Percentiles rank a stretch among this genome's conserved stretches.
These are phyloP conservation scores for Curvularia lunata DNA, from an alignment of 2,329 filamentous ascomycete species.

Conservation along the genomic window DNA sequence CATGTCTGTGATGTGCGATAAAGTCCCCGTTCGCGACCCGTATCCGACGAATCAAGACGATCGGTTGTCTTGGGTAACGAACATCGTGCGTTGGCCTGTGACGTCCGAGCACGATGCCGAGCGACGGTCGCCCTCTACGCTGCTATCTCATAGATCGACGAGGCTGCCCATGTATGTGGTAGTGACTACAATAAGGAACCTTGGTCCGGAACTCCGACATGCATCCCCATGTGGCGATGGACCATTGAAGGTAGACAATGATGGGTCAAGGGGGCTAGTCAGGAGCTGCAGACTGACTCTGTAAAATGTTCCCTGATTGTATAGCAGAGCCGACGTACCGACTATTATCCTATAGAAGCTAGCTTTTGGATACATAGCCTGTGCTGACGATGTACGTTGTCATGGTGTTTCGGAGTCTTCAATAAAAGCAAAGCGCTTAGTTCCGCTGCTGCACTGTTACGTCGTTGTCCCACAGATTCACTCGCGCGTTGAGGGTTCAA, in stretches of 20 bases:
- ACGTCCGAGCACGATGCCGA: conserved; percentile 1
- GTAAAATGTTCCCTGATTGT: too few species aligned
- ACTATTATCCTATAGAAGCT: neutral
- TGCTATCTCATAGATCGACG: neutral
- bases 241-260: neutral
- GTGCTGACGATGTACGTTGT: neutral
- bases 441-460: neutral
- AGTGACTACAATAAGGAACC: neutral
- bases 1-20: neutral
- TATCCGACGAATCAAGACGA: neutral
- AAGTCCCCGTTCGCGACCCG: neutral
- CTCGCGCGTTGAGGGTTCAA: too few species aligned
- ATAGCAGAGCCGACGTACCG: neutral
- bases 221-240: neutral
- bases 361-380: too few species aligned
- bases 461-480: neutral
- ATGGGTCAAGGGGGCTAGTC: neutral
- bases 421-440: neutral
- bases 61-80: neutral
- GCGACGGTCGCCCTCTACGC: neutral
- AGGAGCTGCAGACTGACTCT: neutral
- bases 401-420: neutral
- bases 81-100: neutral
- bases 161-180: neutral
- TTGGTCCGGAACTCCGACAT: neutral